Base-by-base conservation (phyloP, 2,329 filamentous ascomycete species). In the Fusarium aywerte region DNA sequence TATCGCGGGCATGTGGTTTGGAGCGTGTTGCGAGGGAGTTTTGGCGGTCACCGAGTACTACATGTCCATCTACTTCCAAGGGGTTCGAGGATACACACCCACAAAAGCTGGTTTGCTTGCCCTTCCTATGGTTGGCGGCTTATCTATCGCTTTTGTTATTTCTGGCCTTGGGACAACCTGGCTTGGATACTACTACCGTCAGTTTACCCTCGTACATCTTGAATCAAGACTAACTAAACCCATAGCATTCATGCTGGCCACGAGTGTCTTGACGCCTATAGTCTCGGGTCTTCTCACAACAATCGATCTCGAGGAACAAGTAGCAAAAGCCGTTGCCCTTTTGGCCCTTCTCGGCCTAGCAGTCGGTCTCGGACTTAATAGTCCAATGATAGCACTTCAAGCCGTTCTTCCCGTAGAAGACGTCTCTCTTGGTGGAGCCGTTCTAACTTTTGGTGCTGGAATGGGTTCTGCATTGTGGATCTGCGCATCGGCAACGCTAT, bases 21-120 rank as follows among this genome's bases (percentile, higher is more conserved):
- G 62, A 9, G 68, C 70, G 0, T 73, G 71, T 35, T 61, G 56
- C 2, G 70, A 73, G 15, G 70, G 70, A 1, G 47, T 73, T 0
- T 57, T 73, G 5, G 45, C 67, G 0, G 71, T 73, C 4, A 71
- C 71, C 0, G 70, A 73, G 25, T 73, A 70, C 5, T 73, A 73
- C 52, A 73, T 73, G 67, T 63, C 65, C 10, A 73, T 73, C 4
- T 73, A 73, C 49, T 73, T 73, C 5, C 71, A 73, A 12, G 71
- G 68, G 12, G 71, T 73, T 3, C 32, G 62, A 7, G 71, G 71
- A 2, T 70, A 71, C 11, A 38, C 70, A 4, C 56, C 70, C 2
- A 54, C 70, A 0, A 53, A 58, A 11, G 65, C 70, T 15, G 70
- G 70, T 0, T 7, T 73, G 0, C 53, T 73, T 8, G 70, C 70